phyloP scores from a whole-genome alignment of 371 early-diverging fungal genomes.

The Saksenaea oblongispora region DNA sequence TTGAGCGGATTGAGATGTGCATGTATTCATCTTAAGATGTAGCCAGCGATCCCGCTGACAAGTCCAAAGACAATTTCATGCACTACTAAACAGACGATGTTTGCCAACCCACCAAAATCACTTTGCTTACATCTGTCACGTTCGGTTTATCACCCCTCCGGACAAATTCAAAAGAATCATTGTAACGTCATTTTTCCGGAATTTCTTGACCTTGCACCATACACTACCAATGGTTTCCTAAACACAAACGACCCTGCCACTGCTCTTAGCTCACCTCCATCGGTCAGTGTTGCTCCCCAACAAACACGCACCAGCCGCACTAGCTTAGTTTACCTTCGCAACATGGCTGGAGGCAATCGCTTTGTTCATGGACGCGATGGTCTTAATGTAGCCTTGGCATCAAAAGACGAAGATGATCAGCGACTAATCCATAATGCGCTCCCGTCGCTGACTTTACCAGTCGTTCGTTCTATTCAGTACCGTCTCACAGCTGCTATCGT shows the following conservation, averaged over 20 bases:
- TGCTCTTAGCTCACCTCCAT: constrained; percentile 37
- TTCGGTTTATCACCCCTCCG: constrained; percentile 66
- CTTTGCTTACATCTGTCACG: constrained; percentile 77
- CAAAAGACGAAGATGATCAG: constrained; percentile 24
- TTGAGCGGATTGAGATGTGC: background rate
- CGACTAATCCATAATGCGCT: constrained; percentile 38
- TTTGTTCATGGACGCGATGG: constrained; percentile 44
- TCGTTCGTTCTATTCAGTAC: constrained; percentile 53
- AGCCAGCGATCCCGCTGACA: constrained; percentile 40
- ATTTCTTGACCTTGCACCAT: constrained; percentile 65
- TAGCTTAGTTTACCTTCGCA: constrained; percentile 48
- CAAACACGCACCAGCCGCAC: constrained; percentile 40
- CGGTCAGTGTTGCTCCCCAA: constrained; percentile 9
- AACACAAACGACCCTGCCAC: constrained; percentile 45
- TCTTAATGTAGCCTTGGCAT: constrained; percentile 31
- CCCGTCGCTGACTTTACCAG: constrained; percentile 39
- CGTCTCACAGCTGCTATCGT: constrained; percentile 84
- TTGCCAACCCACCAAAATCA: constrained; percentile 63
- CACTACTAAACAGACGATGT: constrained; percentile 65
- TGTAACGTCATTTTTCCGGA: constrained; percentile 63
- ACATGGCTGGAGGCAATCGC: constrained; percentile 48
- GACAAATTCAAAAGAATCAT: constrained; percentile 68
- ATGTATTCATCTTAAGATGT: constrained; percentile 12
- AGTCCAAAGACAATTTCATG: constrained; percentile 28
- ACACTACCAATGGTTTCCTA: constrained; percentile 59